These are phyloP conservation scores for Mycena sanguinolenta DNA, from an alignment of 768 basidiomycete species.

Conservation along the genomic window DNA sequence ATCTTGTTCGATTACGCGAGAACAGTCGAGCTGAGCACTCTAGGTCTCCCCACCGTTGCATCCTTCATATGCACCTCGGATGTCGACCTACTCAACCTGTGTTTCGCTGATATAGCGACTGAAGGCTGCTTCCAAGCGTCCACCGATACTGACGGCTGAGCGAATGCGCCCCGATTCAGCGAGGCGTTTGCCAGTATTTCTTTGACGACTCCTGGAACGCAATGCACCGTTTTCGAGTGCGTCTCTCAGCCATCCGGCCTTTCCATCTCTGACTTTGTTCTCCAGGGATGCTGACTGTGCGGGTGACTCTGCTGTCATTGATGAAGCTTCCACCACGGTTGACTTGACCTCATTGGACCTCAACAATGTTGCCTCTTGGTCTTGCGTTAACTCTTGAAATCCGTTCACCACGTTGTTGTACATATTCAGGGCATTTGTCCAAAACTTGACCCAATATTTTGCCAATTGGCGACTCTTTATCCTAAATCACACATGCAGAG, in stretches of 20 bases:
- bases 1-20: slow-evolving; percentile 3
- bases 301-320: neutral
- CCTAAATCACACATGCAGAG: no score
- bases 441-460: no score
- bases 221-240: slow-evolving; percentile 24
- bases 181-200: slow-evolving; percentile 2
- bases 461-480: no score
- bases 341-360: neutral
- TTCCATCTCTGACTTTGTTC: neutral
- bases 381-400: neutral
- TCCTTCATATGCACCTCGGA: slow-evolving; percentile 29
- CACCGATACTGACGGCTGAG: slow-evolving; percentile 20
- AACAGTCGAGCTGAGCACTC: slow-evolving; percentile 27
- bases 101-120: neutral
- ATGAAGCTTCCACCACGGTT: neutral
- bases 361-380: neutral
- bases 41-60: slow-evolving; percentile 21
- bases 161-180: slow-evolving; percentile 11
- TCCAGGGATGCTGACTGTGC: neutral
- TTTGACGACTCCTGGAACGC: slow-evolving; percentile 12
- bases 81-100: slow-evolving; percentile 23
- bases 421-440: no score
- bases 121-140: slow-evolving; percentile 21
- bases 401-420: no score
- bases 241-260: neutral